Percentiles rank a stretch among this genome's conserved stretches.
These are phyloP conservation scores for Raddia distichophylla DNA, from an alignment of 176 grass and related monocot species.

Conservation along the genomic window DNA sequence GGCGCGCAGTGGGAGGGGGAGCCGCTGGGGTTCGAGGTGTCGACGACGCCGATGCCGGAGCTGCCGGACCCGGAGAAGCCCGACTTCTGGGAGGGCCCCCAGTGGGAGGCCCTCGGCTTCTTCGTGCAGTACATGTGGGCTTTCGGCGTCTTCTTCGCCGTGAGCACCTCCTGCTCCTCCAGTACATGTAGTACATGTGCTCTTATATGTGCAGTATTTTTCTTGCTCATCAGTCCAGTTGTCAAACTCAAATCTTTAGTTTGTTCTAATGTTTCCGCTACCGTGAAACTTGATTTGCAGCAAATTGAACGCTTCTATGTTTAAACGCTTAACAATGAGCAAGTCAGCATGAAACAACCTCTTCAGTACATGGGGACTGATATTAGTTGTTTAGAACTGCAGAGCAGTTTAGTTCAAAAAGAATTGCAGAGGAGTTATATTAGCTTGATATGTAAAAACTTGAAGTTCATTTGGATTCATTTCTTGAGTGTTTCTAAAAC, in stretches of 20 bases:
- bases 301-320: neutral
- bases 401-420: neutral
- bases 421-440: neutral
- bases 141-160: slow-evolving; percentile 84
- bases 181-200: slow-evolving; percentile 3
- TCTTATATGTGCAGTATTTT: neutral
- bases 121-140: slow-evolving; percentile 90
- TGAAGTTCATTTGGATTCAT: neutral
- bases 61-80: slow-evolving; percentile 57
- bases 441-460: neutral
- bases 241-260: neutral
- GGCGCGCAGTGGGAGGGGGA: slow-evolving; percentile 52
- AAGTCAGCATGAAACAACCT: neutral
- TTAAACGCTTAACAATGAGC: neutral
- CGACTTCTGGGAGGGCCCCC: slow-evolving; percentile 74
- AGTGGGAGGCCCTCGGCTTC: slow-evolving; percentile 76
- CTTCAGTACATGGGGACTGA: neutral
- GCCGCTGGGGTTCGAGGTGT: slow-evolving; percentile 73
- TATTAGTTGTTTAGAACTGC: neutral
- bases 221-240: neutral
- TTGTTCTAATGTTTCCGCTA: neutral
- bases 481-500: neutral
- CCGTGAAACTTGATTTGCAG: neutral
- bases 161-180: slow-evolving; percentile 40
- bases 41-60: slow-evolving; percentile 80